phyloP scores from a whole-genome alignment of 225 moss, liverwort and hornwort genomes.

The Thuidium tamariscinum region DNA sequence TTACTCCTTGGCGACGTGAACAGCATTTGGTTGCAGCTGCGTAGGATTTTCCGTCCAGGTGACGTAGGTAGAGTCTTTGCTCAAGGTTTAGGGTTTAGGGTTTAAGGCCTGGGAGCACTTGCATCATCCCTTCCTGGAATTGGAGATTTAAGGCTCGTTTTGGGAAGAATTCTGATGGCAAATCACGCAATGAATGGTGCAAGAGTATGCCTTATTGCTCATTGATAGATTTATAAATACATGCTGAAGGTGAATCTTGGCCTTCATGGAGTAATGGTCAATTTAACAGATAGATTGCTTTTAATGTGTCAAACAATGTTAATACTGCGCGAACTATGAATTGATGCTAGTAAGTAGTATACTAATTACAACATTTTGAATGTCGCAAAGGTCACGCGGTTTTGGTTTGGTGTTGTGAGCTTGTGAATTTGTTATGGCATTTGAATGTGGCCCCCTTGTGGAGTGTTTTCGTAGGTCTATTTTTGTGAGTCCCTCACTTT shows the following conservation, averaged over 20 bases:
- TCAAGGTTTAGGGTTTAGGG: background rate
- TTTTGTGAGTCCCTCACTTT: background rate
- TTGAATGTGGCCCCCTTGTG: background rate
- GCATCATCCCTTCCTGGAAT: background rate
- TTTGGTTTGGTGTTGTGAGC: background rate
- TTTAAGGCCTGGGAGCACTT: background rate
- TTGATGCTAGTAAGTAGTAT: background rate
- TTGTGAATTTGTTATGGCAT: background rate
- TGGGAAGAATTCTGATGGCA: background rate
- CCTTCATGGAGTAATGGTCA: background rate
- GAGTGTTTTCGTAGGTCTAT: background rate
- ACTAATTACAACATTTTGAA: background rate
- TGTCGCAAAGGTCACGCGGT: background rate
- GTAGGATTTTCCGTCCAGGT: background rate
- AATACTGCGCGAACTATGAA: background rate
- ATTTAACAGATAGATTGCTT: background rate
- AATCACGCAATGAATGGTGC: background rate
- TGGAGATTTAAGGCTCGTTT: background rate
- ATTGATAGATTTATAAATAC: background rate
- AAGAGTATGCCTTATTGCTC: background rate
- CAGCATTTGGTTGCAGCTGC: background rate
- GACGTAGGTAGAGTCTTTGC: background rate
- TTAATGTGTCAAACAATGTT: too few species aligned
- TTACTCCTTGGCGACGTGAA: background rate
- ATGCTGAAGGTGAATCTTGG: background rate